A percentile compares a stretch with the other conserved stretches of the same genome.
phyloP scores from a whole-genome alignment of 495 filamentous ascomycete species.

The Sphaerosporella brunnea region DNA sequence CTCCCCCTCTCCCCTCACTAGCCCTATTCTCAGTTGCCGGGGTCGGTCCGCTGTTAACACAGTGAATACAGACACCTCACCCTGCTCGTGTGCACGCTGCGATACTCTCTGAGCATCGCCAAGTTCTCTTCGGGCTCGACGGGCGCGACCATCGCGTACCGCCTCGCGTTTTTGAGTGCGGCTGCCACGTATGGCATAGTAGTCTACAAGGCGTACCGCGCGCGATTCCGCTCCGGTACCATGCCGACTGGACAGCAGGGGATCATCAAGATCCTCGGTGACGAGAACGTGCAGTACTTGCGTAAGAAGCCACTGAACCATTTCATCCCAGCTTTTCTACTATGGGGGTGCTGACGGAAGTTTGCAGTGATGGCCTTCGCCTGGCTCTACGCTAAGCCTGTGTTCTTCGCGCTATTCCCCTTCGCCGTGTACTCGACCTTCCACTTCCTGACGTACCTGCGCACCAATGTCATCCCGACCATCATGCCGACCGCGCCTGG shows the following conservation, averaged over 20 bases:
- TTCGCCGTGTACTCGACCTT: conserved; percentile 96
- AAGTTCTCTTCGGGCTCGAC: conserved; percentile 61
- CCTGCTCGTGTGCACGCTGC: conserved; percentile 60
- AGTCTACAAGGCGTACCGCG: conserved; percentile 93
- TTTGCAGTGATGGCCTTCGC: conserved; percentile 72
- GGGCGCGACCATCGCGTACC: conserved; percentile 66
- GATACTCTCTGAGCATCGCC: conserved; percentile 67
- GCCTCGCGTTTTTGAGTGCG: conserved; percentile 71
- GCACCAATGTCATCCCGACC: conserved; percentile 51
- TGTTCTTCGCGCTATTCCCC: conserved; percentile 74
- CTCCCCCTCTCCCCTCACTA: neutral
- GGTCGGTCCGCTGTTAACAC: neutral
- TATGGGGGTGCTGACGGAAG: neutral
- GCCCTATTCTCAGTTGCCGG: neutral
- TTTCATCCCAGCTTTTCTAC: too few species aligned
- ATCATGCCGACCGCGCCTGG: conserved; percentile 31
- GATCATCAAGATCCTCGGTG: conserved; percentile 45
- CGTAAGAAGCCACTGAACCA: too few species aligned
- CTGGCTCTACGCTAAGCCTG: conserved; percentile 83
- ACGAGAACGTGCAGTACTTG: conserved; percentile 97
- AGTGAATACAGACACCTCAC: conserved; percentile 50
- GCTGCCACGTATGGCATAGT: conserved; percentile 93
- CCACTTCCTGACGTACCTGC: conserved; percentile 78
- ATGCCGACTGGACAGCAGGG: conserved; percentile 40
- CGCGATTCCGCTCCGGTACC: conserved; percentile 49